Evolutionary conservation across 2,329 filamentous ascomycete genomes (phyloP), one percentile per base, ranked within the genome.

Genomic region (Tolypocladium ophioglossoides): DNA sequence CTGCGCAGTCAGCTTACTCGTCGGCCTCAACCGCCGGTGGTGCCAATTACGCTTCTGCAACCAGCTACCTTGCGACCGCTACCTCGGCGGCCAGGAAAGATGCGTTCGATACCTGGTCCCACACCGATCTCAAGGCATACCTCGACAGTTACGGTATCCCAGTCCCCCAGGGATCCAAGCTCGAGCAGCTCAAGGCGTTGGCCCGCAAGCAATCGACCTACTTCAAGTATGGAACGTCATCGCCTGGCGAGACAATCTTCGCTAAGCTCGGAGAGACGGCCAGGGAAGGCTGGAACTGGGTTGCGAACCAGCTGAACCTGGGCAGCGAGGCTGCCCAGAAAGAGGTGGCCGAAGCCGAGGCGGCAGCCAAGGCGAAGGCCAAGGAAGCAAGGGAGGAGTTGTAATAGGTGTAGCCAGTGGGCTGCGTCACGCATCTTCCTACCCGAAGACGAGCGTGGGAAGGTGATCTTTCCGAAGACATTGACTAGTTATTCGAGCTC

Each of bases 141-240:
- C 79, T 92, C 8, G 88, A 92, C 66, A 86, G 83, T 57, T 92
- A 90, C 59, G 89, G 89, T 39, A 74, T 92, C 41, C 70, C 75
- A 5, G 76, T 80, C 41, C 85, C 84, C 46, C 85, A 89, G 66
- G 84, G 84, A 7, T 84, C 83, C 20, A 85, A 74, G 55, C 62
- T 83, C 54, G 86, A 91, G 56, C 79, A 90, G 64, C 75, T 92
- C 22, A 81, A 82, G 57, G 86, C 86, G 10, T 75, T 82, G 56
- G 88, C 86, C 18, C 83, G 86, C 60, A 85, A 84, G 67, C 85
- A 91, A 62, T 78, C 82, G 24, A 87, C 85, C 24, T 91, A 86
- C 69, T 92, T 90, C 75, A 81, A 79, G 63, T 88, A 91, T 63
- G 88, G 88, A 52, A 88, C 85, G 6, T 80, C 77, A 10, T 79